Base-by-base conservation (phyloP, 192 early-diverging fungal genomes). In the Lunasporangiospora selenospora region DNA sequence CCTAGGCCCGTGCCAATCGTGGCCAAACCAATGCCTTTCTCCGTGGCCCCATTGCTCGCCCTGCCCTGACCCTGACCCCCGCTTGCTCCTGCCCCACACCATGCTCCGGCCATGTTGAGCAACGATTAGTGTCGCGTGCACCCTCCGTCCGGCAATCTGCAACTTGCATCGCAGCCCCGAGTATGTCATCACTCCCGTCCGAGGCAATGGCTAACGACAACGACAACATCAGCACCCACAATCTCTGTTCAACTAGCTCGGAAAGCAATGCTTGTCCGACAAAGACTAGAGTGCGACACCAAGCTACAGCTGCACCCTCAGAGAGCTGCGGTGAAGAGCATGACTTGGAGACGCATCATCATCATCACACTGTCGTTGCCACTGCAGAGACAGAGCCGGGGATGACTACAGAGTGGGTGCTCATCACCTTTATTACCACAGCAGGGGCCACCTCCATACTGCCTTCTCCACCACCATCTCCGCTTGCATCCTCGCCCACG, bases 151-250 rank as follows among this genome's bases (percentile, higher is more conserved):
- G n/a, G n/a, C n/a, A n/a, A n/a, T n/a, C n/a, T n/a, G n/a, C n/a
- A n/a, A n/a, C n/a, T n/a, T n/a, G n/a, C n/a, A n/a, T n/a, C n/a
- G n/a, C n/a, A n/a, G n/a, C n/a, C n/a, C n/a, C n/a, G n/a, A n/a
- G 31, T 41, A 44, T 46, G 5, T 46, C 42, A 45, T 44, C 55
- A 46, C 29, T 58, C 37, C 41, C 55, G 30, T 33, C 9, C 42
- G 18, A 23, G 19, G 55, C 31, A 21, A 34, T 45, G n/a, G 31
- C 19, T 33, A 23, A 7, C 19, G 29, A 46, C 55, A 39, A 33
- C 46, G 31, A 31, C 57, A 41, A 13, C 55, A 41, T 34, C 42
- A 19, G 31, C 36, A 43, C 39, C 9, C 29, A 3, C n/a, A 3
- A 4, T 2, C 38, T 4, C 7, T 6, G 21, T 16, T 29, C 6